Conservation (phyloP, 2,329 filamentous ascomycete genomes). For the Cladophialophora yegresii region DNA sequence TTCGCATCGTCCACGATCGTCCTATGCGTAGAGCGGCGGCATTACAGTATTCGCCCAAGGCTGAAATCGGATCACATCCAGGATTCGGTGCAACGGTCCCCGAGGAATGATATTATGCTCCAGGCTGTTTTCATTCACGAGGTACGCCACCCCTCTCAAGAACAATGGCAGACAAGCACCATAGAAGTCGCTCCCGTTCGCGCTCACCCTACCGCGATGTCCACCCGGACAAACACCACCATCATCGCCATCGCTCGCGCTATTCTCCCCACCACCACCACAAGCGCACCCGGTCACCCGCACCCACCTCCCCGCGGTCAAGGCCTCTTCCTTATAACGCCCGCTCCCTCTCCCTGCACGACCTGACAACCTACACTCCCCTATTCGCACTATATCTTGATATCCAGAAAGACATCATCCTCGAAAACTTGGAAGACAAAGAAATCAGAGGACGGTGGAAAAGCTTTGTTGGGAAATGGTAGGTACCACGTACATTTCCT, state of each 20-base stretch:
- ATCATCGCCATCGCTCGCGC: conserved; percentile 5
- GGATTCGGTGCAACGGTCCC: neutral
- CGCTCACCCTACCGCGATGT: conserved; percentile 29
- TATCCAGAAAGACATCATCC: conserved; percentile 75
- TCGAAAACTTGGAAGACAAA: conserved; percentile 69
- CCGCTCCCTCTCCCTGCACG: conserved; percentile 66
- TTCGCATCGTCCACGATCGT: too few species aligned
- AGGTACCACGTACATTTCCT: conserved; percentile 39
- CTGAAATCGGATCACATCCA: neutral
- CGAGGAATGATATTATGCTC: conserved; percentile 2
- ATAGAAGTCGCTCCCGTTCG: conserved; percentile 27
- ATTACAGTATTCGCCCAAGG: neutral
- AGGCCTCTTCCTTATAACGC: conserved; percentile 65
- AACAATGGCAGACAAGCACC: conserved; percentile 14
- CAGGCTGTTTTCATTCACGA: neutral
- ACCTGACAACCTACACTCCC: conserved; percentile 66
- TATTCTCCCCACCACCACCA: neutral
- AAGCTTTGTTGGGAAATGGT: conserved; percentile 88
- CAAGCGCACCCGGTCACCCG: neutral
- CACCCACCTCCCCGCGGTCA: neutral
- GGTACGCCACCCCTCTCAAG: neutral
- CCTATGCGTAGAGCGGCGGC: neutral
- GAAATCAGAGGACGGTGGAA: conserved; percentile 87
- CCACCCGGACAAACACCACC: conserved; percentile 10
- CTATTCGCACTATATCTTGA: conserved; percentile 84